phyloP scores from a whole-genome alignment of 2,329 filamentous ascomycete species.

The Teratosphaeria nubilosa region DNA sequence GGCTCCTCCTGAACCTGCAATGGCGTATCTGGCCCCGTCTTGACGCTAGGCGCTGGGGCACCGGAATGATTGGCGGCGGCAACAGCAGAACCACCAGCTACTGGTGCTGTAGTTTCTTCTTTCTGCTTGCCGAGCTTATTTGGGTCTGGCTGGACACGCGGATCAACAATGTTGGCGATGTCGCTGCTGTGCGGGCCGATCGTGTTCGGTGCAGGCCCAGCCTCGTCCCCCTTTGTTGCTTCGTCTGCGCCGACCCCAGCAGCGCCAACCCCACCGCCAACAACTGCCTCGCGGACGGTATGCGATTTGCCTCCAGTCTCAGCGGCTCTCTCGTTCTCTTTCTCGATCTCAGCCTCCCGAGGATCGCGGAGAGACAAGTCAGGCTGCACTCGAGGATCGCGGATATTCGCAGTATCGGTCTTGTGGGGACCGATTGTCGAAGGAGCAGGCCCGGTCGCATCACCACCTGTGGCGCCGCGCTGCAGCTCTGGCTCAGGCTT shows the following conservation, averaged over 20 bases:
- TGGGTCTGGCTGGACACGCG: conserved; percentile 15
- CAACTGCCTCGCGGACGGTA: background rate
- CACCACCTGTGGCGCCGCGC: background rate
- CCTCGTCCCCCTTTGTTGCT: conserved; percentile 1
- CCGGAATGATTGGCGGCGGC: background rate
- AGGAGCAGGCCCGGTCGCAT: background rate
- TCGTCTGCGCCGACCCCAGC: background rate
- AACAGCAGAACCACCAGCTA: background rate
- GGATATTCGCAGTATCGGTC: conserved; percentile 2
- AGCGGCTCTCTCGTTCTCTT: background rate
- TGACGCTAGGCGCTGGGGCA: conserved; percentile 6
- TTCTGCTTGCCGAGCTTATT: conserved; percentile 16
- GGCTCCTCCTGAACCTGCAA: background rate
- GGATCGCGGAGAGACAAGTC: background rate
- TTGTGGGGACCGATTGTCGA: conserved; percentile 1
- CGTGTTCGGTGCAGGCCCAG: conserved; percentile 13
- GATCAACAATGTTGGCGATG: conserved; percentile 13
- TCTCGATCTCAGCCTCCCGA: background rate
- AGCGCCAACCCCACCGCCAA: background rate
- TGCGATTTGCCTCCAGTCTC: background rate
- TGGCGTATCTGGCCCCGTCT: background rate
- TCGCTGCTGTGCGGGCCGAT: conserved; percentile 15
- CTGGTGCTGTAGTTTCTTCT: conserved; percentile 8
- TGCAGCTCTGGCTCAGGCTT: conserved; percentile 12
- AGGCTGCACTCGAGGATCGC: conserved; percentile 3